Conservation (phyloP, 192 early-diverging fungal genomes). For the Glomus cerebriforme region DNA sequence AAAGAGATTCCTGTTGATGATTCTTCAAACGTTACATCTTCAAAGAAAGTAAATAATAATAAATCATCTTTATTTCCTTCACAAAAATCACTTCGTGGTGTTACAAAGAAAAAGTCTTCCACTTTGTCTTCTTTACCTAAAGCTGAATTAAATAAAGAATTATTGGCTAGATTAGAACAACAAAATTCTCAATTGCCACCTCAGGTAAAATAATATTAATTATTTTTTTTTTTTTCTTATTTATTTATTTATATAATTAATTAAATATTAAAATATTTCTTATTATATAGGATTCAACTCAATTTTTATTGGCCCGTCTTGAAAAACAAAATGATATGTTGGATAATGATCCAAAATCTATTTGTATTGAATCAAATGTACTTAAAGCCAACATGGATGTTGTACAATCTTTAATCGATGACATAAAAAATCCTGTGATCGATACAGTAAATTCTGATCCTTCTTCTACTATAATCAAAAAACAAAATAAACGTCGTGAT, state of each 20-base stretch:
- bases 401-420: conserved; percentile 49
- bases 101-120: not conserved
- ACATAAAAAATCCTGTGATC: conserved; percentile 26
- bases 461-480: conserved; percentile 19
- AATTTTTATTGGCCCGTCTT: conserved; percentile 57
- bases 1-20: not conserved
- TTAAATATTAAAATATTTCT: not conserved
- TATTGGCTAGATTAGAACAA: conserved; percentile 55
- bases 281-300: conserved; percentile 51
- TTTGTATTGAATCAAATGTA: conserved; percentile 61
- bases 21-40: not conserved
- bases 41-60: not conserved
- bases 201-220: conserved; percentile 52
- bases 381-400: conserved; percentile 58
- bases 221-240: not conserved
- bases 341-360: conserved; percentile 59
- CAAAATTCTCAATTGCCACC: conserved; percentile 57
- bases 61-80: not conserved
- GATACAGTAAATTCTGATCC: conserved; percentile 20
- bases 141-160: conserved; percentile 34
- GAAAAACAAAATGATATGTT: conserved; percentile 63
- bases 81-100: not conserved
- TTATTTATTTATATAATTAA: not conserved
- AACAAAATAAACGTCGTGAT: conserved; percentile 17
- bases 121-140: not conserved